These are phyloP conservation scores for Coemansia erecta DNA, from an alignment of 192 early-diverging fungal genomes.

Conservation along the genomic window DNA sequence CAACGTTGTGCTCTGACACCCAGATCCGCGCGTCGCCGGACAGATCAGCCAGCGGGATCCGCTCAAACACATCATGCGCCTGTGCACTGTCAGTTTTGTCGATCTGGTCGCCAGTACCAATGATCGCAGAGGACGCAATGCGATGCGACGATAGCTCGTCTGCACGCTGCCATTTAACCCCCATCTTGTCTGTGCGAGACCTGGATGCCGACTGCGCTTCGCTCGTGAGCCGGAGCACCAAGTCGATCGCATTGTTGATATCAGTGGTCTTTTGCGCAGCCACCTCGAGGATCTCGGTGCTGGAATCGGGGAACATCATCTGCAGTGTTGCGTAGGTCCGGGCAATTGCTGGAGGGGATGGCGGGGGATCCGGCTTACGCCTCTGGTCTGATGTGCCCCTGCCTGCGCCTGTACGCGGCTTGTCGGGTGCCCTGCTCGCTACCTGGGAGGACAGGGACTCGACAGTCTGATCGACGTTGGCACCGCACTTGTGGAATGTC, in stretches of 20 bases:
- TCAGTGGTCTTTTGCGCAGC: conserved; percentile 16
- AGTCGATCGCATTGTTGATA: conserved; percentile 27
- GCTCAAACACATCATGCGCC: conserved; percentile 18
- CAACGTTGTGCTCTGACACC: conserved; percentile 23
- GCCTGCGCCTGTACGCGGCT: conserved; percentile 3
- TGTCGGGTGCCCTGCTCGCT: neutral
- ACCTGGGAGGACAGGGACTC: conserved; percentile 3
- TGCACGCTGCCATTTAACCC: conserved; percentile 24
- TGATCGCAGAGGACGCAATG: neutral
- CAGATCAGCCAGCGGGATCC: conserved; percentile 26
- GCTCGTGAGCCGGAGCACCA: conserved; percentile 8
- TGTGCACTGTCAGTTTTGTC: neutral
- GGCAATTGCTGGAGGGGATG: neutral
- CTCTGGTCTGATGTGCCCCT: neutral
- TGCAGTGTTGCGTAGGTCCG: conserved; percentile 7
- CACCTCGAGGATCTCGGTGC: conserved; percentile 10
- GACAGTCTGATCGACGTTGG: conserved; percentile 15
- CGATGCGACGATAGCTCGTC: conserved; percentile 21
- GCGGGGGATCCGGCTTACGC: neutral
- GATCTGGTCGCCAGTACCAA: too few relatives aligned
- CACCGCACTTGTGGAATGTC: conserved; percentile 36
- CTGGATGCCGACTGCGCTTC: neutral
- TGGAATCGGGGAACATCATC: conserved; percentile 25
- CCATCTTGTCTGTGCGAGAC: conserved; percentile 2
- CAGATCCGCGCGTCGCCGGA: conserved; percentile 34